Evolutionary conservation across 768 basidiomycete genomes (phyloP).

Genomic region (Heimioporus sp.): DNA sequence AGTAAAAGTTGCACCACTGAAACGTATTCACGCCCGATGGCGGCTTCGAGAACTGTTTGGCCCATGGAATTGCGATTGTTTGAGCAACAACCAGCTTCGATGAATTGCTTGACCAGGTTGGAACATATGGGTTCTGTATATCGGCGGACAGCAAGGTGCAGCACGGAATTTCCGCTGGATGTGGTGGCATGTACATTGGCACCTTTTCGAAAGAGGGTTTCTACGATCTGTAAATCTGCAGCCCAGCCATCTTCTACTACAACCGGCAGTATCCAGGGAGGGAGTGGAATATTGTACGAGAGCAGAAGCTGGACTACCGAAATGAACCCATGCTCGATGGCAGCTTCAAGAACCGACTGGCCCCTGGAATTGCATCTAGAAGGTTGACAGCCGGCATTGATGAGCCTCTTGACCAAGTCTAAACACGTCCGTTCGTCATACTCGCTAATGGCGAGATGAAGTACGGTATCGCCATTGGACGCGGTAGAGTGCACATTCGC

Average conservation of each 20-base stretch:
- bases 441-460: neutral
- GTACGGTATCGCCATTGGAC: neutral
- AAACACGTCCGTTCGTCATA: neutral
- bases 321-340: neutral
- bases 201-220: neutral
- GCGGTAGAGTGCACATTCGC: neutral
- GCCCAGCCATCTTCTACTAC: too few relatives aligned
- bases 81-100: constrained; percentile 2
- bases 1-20: too few relatives aligned
- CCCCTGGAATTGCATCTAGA: neutral
- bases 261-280: neutral
- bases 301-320: neutral
- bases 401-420: neutral
- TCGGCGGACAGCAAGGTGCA: neutral
- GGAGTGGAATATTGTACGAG: neutral
- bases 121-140: too few relatives aligned
- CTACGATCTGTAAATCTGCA: neutral
- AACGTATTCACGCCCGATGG: too few relatives aligned
- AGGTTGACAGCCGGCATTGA: neutral
- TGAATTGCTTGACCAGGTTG: too few relatives aligned
- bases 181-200: neutral
- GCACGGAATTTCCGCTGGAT: neutral
- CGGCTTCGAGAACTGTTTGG: neutral
- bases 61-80: neutral
- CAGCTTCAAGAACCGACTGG: neutral